Percentiles rank a stretch among this genome's conserved stretches.
phyloP scores from a whole-genome alignment of 2,329 filamentous ascomycete genomes.

The Dothistroma septosporum region DNA sequence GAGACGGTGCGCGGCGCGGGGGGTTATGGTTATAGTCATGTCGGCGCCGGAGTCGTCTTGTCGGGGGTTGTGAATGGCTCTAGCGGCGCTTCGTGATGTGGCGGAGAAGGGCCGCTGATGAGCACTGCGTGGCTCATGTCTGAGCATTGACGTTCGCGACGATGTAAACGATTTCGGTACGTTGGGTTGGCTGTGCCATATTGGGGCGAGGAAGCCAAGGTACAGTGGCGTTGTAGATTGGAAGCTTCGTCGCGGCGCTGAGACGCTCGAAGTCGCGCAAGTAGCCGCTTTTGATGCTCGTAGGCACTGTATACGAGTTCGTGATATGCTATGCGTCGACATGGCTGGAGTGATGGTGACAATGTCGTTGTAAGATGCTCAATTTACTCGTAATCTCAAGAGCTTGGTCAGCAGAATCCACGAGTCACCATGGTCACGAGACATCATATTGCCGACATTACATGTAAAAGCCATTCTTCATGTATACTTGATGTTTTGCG shows the following conservation, averaged over 20 bases:
- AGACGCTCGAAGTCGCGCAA: not conserved
- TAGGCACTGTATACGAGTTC: constrained; percentile 15
- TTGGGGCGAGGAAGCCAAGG: constrained; percentile 35
- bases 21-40: constrained; percentile 78
- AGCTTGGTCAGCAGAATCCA: not conserved
- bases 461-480: not conserved
- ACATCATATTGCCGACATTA: not conserved
- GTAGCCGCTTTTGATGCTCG: constrained; percentile 3
- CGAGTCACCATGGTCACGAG: no score
- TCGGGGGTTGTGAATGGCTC: constrained; percentile 63
- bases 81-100: constrained; percentile 15
- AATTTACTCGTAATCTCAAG: not conserved
- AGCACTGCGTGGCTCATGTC: not conserved
- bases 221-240: constrained; percentile 29
- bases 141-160: not conserved
- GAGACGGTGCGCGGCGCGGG: constrained; percentile 71
- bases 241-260: constrained; percentile 11
- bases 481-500: not conserved
- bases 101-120: constrained; percentile 17
- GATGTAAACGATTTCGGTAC: not conserved
- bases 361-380: constrained; percentile 1
- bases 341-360: constrained; percentile 6
- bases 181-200: constrained; percentile 20
- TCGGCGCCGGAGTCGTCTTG: constrained; percentile 78
- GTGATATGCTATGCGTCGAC: constrained; percentile 14